Evolutionary conservation across 2,329 filamentous ascomycete species (phyloP).

Genomic region (Trichoderma cornu-damae): DNA sequence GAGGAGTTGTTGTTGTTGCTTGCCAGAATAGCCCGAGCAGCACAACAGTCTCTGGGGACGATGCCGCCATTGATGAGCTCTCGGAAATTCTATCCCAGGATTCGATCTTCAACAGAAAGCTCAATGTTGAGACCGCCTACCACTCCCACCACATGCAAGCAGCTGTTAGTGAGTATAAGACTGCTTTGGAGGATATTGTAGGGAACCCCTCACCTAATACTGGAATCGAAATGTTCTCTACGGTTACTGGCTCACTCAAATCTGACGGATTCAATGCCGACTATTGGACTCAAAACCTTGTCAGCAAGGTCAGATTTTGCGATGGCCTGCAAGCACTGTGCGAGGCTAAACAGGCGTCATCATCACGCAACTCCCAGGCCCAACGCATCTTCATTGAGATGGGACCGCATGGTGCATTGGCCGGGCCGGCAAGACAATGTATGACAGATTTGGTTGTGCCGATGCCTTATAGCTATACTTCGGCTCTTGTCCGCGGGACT

Average conservation of each 20-base stretch:
- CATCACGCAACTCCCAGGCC: not conserved
- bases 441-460: conserved; percentile 1
- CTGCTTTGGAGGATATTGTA: conserved; percentile 1
- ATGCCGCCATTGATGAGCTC: conserved; percentile 25
- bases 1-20: conserved; percentile 26
- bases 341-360: not conserved
- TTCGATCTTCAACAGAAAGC: conserved; percentile 25
- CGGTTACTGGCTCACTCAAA: conserved; percentile 17
- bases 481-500: conserved; percentile 18
- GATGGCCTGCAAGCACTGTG: conserved; percentile 12
- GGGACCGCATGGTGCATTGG: conserved; percentile 21
- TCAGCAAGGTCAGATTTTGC: conserved; percentile 12
- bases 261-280: conserved; percentile 7
- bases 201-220: not conserved
- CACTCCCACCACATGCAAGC: conserved; percentile 30
- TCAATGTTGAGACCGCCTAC: conserved; percentile 28
- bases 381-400: conserved; percentile 22
- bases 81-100: conserved; percentile 23
- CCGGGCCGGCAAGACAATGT: conserved; percentile 19
- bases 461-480: conserved; percentile 11
- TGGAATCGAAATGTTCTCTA: conserved; percentile 19
- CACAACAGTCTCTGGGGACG: conserved; percentile 33
- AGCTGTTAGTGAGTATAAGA: conserved; percentile 24
- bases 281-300: conserved; percentile 20
- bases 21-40: conserved; percentile 31